These are phyloP conservation scores for Cercospora citrullina DNA, from an alignment of 2,329 filamentous ascomycete species.

Conservation along the genomic window DNA sequence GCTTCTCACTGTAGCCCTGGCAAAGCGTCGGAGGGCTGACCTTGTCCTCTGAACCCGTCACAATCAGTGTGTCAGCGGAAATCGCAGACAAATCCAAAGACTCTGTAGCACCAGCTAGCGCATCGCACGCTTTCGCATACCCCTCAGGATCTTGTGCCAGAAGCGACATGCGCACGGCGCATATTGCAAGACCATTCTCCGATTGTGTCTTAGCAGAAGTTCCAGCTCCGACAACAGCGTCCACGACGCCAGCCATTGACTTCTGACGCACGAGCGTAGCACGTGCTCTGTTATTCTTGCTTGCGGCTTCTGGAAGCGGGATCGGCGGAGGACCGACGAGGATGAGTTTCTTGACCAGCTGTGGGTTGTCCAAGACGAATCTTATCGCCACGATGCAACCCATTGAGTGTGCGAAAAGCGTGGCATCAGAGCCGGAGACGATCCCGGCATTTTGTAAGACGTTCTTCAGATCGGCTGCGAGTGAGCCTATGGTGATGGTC, in stretches of 20 bases:
- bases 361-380: constrained; percentile 45
- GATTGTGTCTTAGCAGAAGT: constrained; percentile 43
- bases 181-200: constrained; percentile 44
- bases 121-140: constrained; percentile 57
- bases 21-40: constrained; percentile 43
- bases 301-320: constrained; percentile 45
- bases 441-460: constrained; percentile 43
- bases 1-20: constrained; percentile 39
- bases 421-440: constrained; percentile 34
- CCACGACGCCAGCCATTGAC: constrained; percentile 49
- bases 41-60: constrained; percentile 52
- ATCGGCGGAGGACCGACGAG: constrained; percentile 51
- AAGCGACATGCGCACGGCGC: constrained; percentile 48
- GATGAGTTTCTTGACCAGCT: constrained; percentile 48
- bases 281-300: constrained; percentile 37
- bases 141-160: constrained; percentile 54
- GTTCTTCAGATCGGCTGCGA: constrained; percentile 43
- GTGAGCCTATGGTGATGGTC: constrained; percentile 46
- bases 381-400: constrained; percentile 52
- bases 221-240: constrained; percentile 41
- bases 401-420: constrained; percentile 54
- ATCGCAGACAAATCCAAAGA: constrained; percentile 41
- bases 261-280: constrained; percentile 46
- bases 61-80: constrained; percentile 38
- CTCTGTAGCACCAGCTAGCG: constrained; percentile 46